Base-by-base conservation (phyloP, 352 stramenopile genomes). In the Globisporangium okanoganense region DNA sequence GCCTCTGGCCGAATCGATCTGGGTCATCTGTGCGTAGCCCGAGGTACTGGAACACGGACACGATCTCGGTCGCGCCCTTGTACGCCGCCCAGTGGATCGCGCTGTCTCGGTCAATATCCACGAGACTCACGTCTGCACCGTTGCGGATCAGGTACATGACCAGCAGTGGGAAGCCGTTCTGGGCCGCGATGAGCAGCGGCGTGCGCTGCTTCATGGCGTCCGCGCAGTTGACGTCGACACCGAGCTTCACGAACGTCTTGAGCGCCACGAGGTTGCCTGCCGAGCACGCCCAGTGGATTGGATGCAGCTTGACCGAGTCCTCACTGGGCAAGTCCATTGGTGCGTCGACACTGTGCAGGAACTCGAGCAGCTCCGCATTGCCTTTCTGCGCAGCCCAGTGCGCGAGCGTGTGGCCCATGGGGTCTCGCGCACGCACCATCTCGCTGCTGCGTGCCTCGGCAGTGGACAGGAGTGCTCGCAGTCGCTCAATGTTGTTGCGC, bases 71-170 rank as follows among this genome's bases (percentile, higher is more conserved):
- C 58, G 75, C 78, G 41, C 84, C 86, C 62, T 95, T 93, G 71
- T 95, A 95, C 50, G 86, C 86, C 0, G 82, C 84, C 86, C 86
- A 95, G 65, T 95, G 86, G 31, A 95, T 85, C 18, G 85, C 82
- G 8, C 76, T 93, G 63, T 95, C 86, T 48, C 76, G 61, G 62
- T 90, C 79, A 1, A 69, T 73, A 31, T 92, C 86, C 20, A 88
- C 71, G 5, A 90, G 68, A 29, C 64, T 75, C 29, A 90, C 66
- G 52, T 95, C 82, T 2, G 82, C 86, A 25, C 82, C 81, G 48
- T 88, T 71, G 33, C 85, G 75, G 62, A 93, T 79, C 53, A 82
- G 80, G 55, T 87, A 94, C 49, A 95, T 64, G 18, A 93, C 86
- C 40, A 92, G 63, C 64, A 92, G 31, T 2, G 83, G 78, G 56